Conservation (phyloP, 2,329 filamentous ascomycete genomes). For the Penicillium vulpinum region DNA sequence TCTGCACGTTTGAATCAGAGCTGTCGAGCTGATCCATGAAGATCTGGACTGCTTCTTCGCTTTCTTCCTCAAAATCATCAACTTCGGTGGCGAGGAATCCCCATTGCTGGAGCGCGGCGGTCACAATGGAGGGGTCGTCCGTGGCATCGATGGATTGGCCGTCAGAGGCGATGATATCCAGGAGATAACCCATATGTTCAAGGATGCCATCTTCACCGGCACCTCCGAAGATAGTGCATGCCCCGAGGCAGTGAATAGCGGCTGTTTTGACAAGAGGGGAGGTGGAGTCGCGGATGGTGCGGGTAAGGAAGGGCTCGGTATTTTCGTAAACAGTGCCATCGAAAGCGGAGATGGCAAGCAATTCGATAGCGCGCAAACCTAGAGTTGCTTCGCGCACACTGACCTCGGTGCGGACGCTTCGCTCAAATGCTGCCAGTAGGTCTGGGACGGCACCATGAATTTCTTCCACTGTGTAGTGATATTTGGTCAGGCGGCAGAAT, state of each 20-base stretch:
- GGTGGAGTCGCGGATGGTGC: conserved; percentile 65
- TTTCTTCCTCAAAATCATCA: conserved; percentile 70
- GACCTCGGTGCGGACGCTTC: conserved; percentile 67
- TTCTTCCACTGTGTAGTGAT: conserved; percentile 65
- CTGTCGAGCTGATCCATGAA: conserved; percentile 86
- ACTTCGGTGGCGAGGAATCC: conserved; percentile 75
- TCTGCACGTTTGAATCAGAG: conserved; percentile 69
- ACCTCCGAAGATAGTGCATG: conserved; percentile 74
- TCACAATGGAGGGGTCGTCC: conserved; percentile 70
- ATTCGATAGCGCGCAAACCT: conserved; percentile 69
- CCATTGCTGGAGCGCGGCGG: conserved; percentile 75
- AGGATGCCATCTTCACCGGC: conserved; percentile 67
- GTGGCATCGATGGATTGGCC: conserved; percentile 69
- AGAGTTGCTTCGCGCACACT: conserved; percentile 68
- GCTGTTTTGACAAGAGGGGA: conserved; percentile 65
- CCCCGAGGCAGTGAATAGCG: conserved; percentile 71
- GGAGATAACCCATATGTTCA: conserved; percentile 71
- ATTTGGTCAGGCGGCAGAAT: conserved; percentile 66
- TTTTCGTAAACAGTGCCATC: conserved; percentile 67
- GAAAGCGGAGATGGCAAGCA: conserved; percentile 68
- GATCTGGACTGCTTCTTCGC: conserved; percentile 71
- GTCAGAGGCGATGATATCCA: conserved; percentile 78
- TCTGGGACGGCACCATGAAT: conserved; percentile 62
- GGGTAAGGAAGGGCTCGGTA: conserved; percentile 59
- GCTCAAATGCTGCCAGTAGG: conserved; percentile 65